These are phyloP conservation scores for Fallopia convolvulus DNA, from an alignment of 148 eudicot species.

Conservation along the genomic window DNA sequence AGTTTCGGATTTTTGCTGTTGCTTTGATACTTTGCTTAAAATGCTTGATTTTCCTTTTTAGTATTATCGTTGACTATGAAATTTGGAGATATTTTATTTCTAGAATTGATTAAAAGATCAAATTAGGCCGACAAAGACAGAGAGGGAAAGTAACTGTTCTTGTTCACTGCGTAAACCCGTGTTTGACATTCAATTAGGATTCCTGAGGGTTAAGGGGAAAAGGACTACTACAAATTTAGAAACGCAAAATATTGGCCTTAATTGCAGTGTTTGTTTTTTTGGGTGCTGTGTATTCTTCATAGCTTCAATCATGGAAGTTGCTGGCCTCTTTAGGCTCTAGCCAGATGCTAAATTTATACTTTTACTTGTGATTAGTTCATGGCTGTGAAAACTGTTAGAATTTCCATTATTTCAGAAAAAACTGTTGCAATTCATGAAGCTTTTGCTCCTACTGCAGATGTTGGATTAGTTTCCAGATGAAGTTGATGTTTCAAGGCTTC, in stretches of 20 bases:
- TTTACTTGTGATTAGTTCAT: background rate
- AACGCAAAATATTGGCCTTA: background rate
- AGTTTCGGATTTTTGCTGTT: background rate
- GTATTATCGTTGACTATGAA: background rate
- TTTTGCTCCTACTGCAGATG: conserved; percentile 1
- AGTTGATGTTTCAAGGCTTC: background rate
- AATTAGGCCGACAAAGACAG: background rate
- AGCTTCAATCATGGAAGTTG: background rate
- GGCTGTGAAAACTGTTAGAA: background rate
- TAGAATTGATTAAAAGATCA: background rate
- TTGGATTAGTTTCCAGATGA: background rate
- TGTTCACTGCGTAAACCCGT: background rate
- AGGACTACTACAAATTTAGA: background rate
- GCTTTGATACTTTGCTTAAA: conserved; percentile 3
- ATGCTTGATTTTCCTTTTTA: conserved; percentile 1
- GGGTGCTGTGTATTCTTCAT: background rate
- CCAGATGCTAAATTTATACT: background rate
- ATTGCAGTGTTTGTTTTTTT: background rate
- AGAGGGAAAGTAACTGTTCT: background rate
- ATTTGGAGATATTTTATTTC: background rate
- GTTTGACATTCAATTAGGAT: conserved; percentile 2
- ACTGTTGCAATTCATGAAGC: background rate
- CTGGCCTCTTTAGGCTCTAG: background rate
- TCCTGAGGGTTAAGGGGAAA: background rate
- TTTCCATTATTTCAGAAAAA: background rate